phyloP scores from a whole-genome alignment of 2,329 filamentous ascomycete species.

The Fusarium avenaceum region DNA sequence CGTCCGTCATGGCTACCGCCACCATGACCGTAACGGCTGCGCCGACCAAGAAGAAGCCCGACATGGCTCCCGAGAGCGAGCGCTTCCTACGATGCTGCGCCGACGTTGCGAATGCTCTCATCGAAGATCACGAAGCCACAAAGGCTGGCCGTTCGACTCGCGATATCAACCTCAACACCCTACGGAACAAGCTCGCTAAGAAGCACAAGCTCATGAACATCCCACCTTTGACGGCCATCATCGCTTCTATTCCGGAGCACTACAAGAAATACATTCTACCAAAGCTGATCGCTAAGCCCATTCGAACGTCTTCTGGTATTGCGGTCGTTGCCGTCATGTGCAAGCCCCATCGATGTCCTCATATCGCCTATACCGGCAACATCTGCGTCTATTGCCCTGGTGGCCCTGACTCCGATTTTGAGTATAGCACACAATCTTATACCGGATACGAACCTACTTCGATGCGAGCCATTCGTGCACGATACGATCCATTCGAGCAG shows the following conservation, averaged over 20 bases:
- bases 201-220: constrained; percentile 91
- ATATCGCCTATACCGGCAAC: constrained; percentile 98
- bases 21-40: constrained; percentile 76
- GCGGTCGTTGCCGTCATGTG: constrained; percentile 99
- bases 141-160: constrained; percentile 80
- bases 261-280: constrained; percentile 99
- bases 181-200: constrained; percentile 89
- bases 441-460: constrained; percentile 98
- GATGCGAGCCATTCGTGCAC: constrained; percentile 96
- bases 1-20: constrained; percentile 57
- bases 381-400: constrained; percentile 99
- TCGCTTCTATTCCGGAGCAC: constrained; percentile 97
- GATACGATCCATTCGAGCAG: constrained; percentile 98
- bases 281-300: constrained; percentile 96
- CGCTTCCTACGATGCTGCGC: constrained; percentile 94
- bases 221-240: constrained; percentile 94
- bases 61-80: constrained; percentile 92
- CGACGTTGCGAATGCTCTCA: constrained; percentile 92
- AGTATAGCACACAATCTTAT: constrained; percentile 99
- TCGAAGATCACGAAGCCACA: constrained; percentile 90
- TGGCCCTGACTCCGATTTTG: constrained; percentile 97
- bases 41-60: constrained; percentile 79
- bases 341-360: constrained; percentile 96
- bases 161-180: constrained; percentile 91
- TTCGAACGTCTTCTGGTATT: constrained; percentile 94